Conservation (phyloP, 768 basidiomycete genomes). For the Lactarius sp. region DNA sequence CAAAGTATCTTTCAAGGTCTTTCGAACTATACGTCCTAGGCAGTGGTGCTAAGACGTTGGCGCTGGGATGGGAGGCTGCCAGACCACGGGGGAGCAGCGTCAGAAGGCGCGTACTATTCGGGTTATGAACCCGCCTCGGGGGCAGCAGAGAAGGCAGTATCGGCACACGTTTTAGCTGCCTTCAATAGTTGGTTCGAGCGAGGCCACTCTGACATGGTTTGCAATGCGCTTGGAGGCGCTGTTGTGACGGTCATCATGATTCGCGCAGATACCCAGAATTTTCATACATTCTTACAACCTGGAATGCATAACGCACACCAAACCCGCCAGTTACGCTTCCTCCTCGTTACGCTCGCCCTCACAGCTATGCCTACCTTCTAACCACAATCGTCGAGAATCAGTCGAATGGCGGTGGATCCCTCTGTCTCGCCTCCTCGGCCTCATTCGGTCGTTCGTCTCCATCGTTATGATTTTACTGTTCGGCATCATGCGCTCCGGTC, state of each 20-base stretch:
- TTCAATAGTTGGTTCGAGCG: slow-evolving; percentile 29
- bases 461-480: slow-evolving; percentile 82
- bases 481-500: slow-evolving; percentile 87
- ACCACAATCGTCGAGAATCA: slow-evolving; percentile 74
- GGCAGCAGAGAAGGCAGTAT: too few species aligned
- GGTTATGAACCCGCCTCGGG: too few species aligned
- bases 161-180: too few species aligned
- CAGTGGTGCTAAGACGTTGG: too few species aligned
- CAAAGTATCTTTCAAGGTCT: too few species aligned
- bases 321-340: slow-evolving; percentile 83
- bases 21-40: too few species aligned
- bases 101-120: too few species aligned
- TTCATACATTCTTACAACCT: slow-evolving; percentile 95
- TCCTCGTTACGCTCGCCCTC: too few species aligned
- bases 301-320: slow-evolving; percentile 94
- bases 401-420: slow-evolving; percentile 51
- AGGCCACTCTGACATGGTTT: slow-evolving; percentile 80
- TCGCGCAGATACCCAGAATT: slow-evolving; percentile 89
- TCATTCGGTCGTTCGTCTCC: slow-evolving; percentile 94
- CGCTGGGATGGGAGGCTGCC: too few species aligned
- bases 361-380: too few species aligned
- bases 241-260: slow-evolving; percentile 98
- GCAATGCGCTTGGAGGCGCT: slow-evolving; percentile 92
- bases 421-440: slow-evolving; percentile 89
- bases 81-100: too few species aligned